Percentiles rank a stretch among this genome's conserved stretches.
phyloP scores from a whole-genome alignment of 2,329 filamentous ascomycete genomes.

The Trichoderma endophyticum region DNA sequence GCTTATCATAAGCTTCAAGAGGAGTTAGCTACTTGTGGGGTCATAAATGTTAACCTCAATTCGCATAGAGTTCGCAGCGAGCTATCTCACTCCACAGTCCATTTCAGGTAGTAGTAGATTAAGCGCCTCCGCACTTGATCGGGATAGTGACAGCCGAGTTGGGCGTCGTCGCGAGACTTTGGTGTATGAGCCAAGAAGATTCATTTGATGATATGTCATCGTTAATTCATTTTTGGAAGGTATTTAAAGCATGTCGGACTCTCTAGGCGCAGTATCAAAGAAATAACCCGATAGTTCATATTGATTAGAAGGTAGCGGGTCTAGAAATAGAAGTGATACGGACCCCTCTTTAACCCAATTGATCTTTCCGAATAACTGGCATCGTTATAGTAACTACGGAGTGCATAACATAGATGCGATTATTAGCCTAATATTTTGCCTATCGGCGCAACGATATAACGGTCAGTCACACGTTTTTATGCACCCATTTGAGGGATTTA shows the following conservation, averaged over 20 bases:
- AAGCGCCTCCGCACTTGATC: background rate
- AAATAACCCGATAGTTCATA: background rate
- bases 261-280: background rate
- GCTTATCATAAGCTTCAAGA: background rate
- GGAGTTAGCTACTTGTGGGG: background rate
- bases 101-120: background rate
- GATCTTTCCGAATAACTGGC: background rate
- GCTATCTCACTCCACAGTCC: background rate
- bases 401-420: background rate
- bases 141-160: background rate
- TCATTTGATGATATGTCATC: background rate
- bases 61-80: background rate
- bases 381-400: background rate
- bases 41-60: background rate
- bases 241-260: background rate
- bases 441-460: background rate
- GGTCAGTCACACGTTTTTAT: background rate
- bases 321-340: background rate
- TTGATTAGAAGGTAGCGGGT: background rate
- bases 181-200: background rate
- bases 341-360: background rate
- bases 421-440: background rate
- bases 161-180: background rate
- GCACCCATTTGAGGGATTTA: background rate
- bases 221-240: background rate